Conservation (phyloP, 2,329 filamentous ascomycete species). For the Blastomyces parvus region DNA sequence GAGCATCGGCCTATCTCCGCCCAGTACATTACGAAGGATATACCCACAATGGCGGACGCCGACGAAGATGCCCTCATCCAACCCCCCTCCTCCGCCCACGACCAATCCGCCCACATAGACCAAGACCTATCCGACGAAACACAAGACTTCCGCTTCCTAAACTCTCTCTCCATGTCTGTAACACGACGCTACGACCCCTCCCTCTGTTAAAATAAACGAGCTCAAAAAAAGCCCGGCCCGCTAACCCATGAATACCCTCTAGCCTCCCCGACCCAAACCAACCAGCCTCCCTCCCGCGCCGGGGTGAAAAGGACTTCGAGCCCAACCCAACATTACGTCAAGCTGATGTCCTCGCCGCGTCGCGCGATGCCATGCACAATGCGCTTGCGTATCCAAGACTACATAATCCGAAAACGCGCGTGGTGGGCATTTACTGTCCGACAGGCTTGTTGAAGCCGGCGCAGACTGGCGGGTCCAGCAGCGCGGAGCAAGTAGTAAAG, state of each 20-base stretch:
- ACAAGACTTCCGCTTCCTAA: constrained; percentile 75
- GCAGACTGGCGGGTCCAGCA: constrained; percentile 10
- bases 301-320: constrained; percentile 96
- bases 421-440: constrained; percentile 66
- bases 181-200: neutral
- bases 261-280: constrained; percentile 25
- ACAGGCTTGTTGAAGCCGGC: constrained; percentile 37
- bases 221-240: neutral
- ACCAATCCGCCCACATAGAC: constrained; percentile 37
- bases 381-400: constrained; percentile 68
- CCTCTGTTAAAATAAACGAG: neutral
- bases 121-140: constrained; percentile 65
- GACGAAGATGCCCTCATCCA: constrained; percentile 35
- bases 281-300: constrained; percentile 59
- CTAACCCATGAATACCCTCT: neutral
- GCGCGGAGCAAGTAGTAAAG: neutral
- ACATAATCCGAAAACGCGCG: constrained; percentile 57
- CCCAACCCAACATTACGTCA: constrained; percentile 80
- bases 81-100: constrained; percentile 19
- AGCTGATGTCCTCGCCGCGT: constrained; percentile 65
- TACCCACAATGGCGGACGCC: constrained; percentile 28
- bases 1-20: neutral
- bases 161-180: constrained; percentile 43
- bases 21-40: neutral
- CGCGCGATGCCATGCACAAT: constrained; percentile 78